Base-by-base conservation (phyloP, 1,284 basidiomycete species). In the Cerrena zonata region DNA sequence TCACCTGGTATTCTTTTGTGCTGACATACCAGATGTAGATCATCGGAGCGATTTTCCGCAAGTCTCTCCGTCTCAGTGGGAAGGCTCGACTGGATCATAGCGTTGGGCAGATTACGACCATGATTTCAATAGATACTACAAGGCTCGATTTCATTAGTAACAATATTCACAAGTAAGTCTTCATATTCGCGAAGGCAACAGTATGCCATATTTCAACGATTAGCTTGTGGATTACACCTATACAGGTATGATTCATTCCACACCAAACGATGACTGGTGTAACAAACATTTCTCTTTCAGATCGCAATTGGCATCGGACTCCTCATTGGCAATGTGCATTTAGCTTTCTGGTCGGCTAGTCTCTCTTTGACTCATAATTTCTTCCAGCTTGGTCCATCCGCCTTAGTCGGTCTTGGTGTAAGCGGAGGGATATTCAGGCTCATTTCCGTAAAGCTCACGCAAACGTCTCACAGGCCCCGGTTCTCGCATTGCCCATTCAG, bases 331-430 rank as follows among this genome's bases (percentile, higher is more conserved):
- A 83, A 77, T 49, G 80, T 81, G 52, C n/a, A n/a, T n/a, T n/a
- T n/a, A n/a, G n/a, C n/a, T n/a, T 47, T 69, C 65, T 5, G 5
- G 22, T 37, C 34, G 15, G 38, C 12, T n/a, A n/a, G 2, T 49
- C 37, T n/a, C 26, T 36, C 42, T 34, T 4, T 4, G 30, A 12
- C 19, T 2, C 15, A 45, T 34, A 45, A 19, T 30, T 41, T 51
- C 38, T 54, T 61, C 37, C 53, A 82, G 80, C 69, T 84, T 13
- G 86, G 86, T 15, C 79, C 79, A 47, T 84, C 82, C 0, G 84
- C 85, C 0, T 72, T 90, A 12, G 84, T 86, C 34, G 87, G 87
- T 1, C 70, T 89, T 15, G 86, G 75, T 5, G 79, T 83, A 66
- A 49, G 78, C 57, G 18, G 47, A 19, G 21, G n/a, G n/a, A n/a